A percentile compares a stretch with the other conserved stretches of the same genome.
Conservation (phyloP, 2,329 filamentous ascomycete genomes). For the Hymenoscyphus infarciens region DNA sequence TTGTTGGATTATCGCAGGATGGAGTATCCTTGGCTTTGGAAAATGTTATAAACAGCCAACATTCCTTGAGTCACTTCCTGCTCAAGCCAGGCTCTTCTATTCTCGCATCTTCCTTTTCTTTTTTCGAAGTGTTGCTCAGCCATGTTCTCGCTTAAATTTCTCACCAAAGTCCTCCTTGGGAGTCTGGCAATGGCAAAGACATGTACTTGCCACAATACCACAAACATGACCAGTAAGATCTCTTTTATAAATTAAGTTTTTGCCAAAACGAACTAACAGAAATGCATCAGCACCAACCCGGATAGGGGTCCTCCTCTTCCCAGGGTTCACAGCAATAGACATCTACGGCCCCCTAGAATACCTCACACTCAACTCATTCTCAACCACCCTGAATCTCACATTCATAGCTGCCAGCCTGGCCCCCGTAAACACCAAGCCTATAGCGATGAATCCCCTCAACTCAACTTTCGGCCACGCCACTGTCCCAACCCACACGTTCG, state of each 20-base stretch:
- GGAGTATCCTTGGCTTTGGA: not conserved
- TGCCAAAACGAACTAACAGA: not conserved
- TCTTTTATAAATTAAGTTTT: too few relatives aligned
- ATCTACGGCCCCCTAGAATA: constrained; percentile 35
- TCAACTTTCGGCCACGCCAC: constrained; percentile 19
- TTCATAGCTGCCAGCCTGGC: constrained; percentile 28
- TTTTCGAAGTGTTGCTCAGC: not conserved
- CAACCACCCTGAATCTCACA: constrained; percentile 26
- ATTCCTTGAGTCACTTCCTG: not conserved
- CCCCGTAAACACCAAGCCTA: constrained; percentile 26
- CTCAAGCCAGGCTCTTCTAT: not conserved
- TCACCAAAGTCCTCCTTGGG: not conserved
- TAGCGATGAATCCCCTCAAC: constrained; percentile 12
- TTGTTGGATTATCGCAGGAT: not conserved
- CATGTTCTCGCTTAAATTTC: not conserved
- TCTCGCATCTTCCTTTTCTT: not conserved
- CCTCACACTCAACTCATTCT: constrained; percentile 28
- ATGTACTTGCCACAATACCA: not conserved
- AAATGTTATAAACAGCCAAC: not conserved
- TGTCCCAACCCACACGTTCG: constrained; percentile 22
- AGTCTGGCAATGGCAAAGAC: not conserved
- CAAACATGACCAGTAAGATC: constrained; percentile 4
- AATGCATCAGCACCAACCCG: constrained; percentile 32
- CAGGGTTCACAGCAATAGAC: constrained; percentile 33
- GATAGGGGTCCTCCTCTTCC: constrained; percentile 41